Conservation (phyloP, 1,284 basidiomycete genomes). For the Sparassis latifolia region DNA sequence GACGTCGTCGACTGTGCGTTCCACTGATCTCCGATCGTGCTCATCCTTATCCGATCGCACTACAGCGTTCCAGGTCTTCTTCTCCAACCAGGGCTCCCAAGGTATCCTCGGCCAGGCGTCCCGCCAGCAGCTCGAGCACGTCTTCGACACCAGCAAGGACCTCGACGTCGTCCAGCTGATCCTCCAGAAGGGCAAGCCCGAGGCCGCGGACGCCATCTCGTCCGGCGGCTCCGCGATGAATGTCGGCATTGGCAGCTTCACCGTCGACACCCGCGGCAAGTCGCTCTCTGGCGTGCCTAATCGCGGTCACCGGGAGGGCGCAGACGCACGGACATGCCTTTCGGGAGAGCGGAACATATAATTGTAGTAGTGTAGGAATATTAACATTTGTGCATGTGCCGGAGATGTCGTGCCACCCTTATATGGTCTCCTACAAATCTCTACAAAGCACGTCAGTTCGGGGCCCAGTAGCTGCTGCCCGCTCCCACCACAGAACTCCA, state of each 20-base stretch:
- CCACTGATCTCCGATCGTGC: neutral
- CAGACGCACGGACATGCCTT: too few relatives aligned
- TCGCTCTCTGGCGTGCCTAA: too few relatives aligned
- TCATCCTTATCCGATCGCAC: conserved; percentile 14
- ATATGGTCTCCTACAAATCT: too few relatives aligned
- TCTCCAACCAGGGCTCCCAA: conserved; percentile 64
- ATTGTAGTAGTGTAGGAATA: too few relatives aligned
- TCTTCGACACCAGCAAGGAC: conserved; percentile 62
- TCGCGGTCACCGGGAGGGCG: too few relatives aligned
- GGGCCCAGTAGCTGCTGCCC: neutral
- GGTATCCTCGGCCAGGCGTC: conserved; percentile 66
- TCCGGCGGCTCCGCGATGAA: conserved; percentile 25
- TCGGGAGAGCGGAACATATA: too few relatives aligned
- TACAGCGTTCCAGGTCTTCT: conserved; percentile 40
- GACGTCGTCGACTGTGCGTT: conserved; percentile 71
- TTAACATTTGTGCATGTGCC: too few relatives aligned
- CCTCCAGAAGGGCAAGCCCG: conserved; percentile 54
- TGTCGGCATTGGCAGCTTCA: conserved; percentile 35
- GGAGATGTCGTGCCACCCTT: too few relatives aligned
- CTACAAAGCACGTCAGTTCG: too few relatives aligned
- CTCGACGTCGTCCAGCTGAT: conserved; percentile 53
- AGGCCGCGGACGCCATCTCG: conserved; percentile 40
- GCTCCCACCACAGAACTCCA: neutral
- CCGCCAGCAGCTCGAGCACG: conserved; percentile 69
- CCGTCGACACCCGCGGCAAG: conserved; percentile 35